Base-by-base conservation (phyloP, 2,329 filamentous ascomycete species). In the Stemphylium lycopersici region DNA sequence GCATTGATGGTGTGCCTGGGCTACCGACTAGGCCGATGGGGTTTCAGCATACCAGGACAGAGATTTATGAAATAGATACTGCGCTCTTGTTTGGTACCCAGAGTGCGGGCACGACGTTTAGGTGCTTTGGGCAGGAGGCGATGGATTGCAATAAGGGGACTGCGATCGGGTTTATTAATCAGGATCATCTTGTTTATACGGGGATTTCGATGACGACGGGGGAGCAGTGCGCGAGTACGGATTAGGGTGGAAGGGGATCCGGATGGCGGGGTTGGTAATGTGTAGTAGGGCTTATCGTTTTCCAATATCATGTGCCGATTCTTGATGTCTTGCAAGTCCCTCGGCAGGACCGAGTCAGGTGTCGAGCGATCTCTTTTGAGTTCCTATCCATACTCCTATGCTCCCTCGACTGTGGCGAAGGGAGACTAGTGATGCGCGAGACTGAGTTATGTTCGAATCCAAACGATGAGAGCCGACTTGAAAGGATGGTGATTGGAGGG, bases 11-110 rank as follows among this genome's bases (percentile, higher is more conserved):
- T 1, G 83, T 91, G 1, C 86, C 89, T 0, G 81, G 84, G 24
- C 78, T 91, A 29, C 88, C 88, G 1, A 81, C 85, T 16, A 84
- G 54, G 52, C 52, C 81, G 36, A 72, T 87, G 54, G 82, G 83
- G 40, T 91, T 86, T 77, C 77, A 81, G 42, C 89, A 91, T 70
- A 82, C 84, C 10, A 83, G 79, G 16, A 87, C 87, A 1, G 89
- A 91, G 77, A 89, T 85, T 76, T 90, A 69, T 32, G 22, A 56
- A 29, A 6, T 36, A 6, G 34, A 63, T 13, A 52, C 49, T 10
- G 38, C 34, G 3, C 29, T 38, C 4, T 4, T 38, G 6, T 3
- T 11, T 2, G 56, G 53, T 1, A 57, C 34, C 8, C 61, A 61
- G 47, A 50, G 32, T 32, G 32, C 56, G 2, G 48, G 32, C 3